Base-by-base conservation (phyloP, 805 yeast genomes). In the Kluyveromyces starmeri region DNA sequence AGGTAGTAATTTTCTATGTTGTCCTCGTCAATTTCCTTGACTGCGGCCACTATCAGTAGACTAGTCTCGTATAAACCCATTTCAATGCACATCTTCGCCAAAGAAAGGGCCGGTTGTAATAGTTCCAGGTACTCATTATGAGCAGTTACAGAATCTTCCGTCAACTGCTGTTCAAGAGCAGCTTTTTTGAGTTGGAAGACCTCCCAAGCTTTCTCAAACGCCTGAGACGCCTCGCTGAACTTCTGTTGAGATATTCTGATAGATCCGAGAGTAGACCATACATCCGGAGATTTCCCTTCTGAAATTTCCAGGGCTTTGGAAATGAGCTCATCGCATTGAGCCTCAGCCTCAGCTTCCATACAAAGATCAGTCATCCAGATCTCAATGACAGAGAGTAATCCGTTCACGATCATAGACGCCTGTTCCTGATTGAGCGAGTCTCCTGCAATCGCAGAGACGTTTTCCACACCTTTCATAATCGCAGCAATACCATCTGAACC, bases 341-440 rank as follows among this genome's bases (percentile, higher is more conserved):
- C 15, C 59, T 92, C 97, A 2, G 97, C 97, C 45, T 79, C 77
- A 3, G 75, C 75, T 49, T 84, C 94, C 95, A 88, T 85, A 64
- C 97, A 88, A 43, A 88, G 64, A 63, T 89, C 96, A 1, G 97
- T 89, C 96, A 86, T 84, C 95, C 95, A 88, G 38, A 84, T 81
- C 59, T 89, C 98, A 50, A 92, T 82, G 63, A 80, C 71, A 5
- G 95, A 78, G 45, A 89, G 77, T 18, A 84, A 63, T 0, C 89
- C 95, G 51, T 78, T 82, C 43, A 80, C 75, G 31, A 84, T 53
- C 52, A 81, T 83, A 42, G 71, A 71, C 13, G 70, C 55, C 27
- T 71, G 59, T 39, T 67, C 67, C 35, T 54, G 50, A 28, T 52
- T 46, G n/a, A 62, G 47, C 4, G 30, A 38, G 12, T 48, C 48